Conservation (phyloP, 768 basidiomycete species). For the Lentinula sp. region DNA sequence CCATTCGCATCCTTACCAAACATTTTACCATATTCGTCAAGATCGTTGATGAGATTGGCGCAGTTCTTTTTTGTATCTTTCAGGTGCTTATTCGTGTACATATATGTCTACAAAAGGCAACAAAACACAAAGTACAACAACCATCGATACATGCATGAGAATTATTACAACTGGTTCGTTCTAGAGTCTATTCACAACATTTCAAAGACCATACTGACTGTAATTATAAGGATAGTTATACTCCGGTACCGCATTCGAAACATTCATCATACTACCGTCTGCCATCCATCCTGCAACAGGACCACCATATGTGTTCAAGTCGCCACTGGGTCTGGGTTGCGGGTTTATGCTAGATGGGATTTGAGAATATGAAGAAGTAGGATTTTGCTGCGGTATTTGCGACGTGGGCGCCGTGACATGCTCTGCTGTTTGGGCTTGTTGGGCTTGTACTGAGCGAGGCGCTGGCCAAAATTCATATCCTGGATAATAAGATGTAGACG, state of each 20-base stretch:
- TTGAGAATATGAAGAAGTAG: neutral
- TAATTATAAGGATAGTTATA: constrained; percentile 6
- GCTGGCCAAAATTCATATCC: constrained; percentile 23
- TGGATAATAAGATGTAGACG: constrained; percentile 48
- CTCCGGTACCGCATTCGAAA: neutral
- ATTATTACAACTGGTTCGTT: neutral
- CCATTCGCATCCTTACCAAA: neutral
- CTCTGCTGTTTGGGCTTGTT: constrained; percentile 1
- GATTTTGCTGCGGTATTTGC: neutral
- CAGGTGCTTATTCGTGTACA: neutral
- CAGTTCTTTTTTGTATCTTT: neutral
- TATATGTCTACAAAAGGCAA: constrained; percentile 1
- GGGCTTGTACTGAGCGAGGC: constrained; percentile 20
- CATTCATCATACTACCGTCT: constrained; percentile 1
- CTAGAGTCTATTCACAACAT: neutral
- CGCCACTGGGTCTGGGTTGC: neutral
- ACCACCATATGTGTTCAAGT: neutral
- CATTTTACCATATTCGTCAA: neutral
- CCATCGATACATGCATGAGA: neutral
- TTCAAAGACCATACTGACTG: constrained; percentile 9
- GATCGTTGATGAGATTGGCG: constrained; percentile 2
- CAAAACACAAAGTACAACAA: neutral
- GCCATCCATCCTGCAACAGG: neutral
- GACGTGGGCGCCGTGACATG: neutral
- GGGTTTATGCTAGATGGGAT: neutral